Evolutionary conservation across 2,329 filamentous ascomycete species (phyloP), one percentile per base, ranked within the genome.

Genomic region (Colletotrichum gigasporum): DNA sequence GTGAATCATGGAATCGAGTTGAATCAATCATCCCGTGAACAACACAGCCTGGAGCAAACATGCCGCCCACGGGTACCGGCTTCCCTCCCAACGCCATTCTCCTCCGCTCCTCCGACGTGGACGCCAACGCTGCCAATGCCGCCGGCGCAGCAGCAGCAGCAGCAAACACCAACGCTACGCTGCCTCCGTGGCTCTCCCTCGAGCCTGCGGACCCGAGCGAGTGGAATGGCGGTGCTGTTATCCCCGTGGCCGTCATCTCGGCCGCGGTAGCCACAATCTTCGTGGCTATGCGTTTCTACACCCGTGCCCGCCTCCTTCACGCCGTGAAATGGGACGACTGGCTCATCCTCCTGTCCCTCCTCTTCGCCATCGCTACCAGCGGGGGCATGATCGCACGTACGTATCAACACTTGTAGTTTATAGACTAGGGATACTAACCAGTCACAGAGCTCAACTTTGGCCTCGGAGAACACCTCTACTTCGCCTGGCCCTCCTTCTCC

Each of bases 291-390:
- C 75, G 76, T 9, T 70, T 79, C 52, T 78, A 74, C 55, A 75
- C 76, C n/a, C 68, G 76, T 54, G 67, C 69, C 12, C 64, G 69
- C 10, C 64, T 78, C 52, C 71, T 77, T 26, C 75, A 73, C 63
- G 70, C 74, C 44, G 71, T 76, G 57, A 73, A 73, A 48, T 48
- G 69, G 18, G 76, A 78, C 51, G 76, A 79, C 64, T 76, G 74
- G 70, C 69, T 71, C 20, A 73, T 77, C 45, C 37, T 79, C 14
- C 61, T 73, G 12, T 71, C 76, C 2, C 64, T 77, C 24, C 68
- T 75, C 39, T 67, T 68, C 14, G 66, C 60, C 26, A 37, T 61
- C 41, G 51, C 45, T 9, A 67, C 65, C 28, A 66, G 53, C 28
- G 66, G 35, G 6, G 63, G 63, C 28, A 66, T 63, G 58, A 66